Evolutionary conservation across 257 asterid species (phyloP).

Genomic region (Gardenia jasminoides): DNA sequence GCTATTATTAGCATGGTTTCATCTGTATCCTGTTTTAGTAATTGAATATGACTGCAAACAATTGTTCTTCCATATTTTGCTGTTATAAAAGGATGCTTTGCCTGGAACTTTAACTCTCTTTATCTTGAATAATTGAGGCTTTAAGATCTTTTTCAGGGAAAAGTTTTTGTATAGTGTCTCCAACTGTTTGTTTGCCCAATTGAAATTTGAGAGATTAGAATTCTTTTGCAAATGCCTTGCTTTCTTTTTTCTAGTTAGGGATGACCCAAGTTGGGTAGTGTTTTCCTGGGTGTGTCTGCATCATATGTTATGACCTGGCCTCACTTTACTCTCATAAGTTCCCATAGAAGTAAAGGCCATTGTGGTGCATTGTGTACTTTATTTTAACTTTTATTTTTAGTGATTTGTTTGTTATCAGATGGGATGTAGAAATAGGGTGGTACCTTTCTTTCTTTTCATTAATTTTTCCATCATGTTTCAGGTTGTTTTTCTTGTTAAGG

Average conservation of each 20-base stretch:
- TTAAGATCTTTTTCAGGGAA: neutral
- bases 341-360: neutral
- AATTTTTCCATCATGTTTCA: constrained; percentile 32
- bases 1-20: neutral
- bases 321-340: neutral
- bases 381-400: neutral
- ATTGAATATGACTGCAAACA: neutral
- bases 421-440: neutral
- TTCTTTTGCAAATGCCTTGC: neutral
- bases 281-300: neutral
- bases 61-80: neutral
- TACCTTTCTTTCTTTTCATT: neutral
- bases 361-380: neutral
- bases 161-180: neutral
- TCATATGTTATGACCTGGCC: neutral
- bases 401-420: neutral
- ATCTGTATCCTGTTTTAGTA: neutral
- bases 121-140: neutral
- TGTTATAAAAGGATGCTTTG: neutral
- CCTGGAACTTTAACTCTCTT: neutral
- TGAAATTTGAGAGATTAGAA: neutral
- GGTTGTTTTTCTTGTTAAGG: constrained; percentile 94
- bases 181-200: neutral
- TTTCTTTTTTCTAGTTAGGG: neutral
- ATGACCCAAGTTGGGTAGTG: neutral